These are phyloP conservation scores for Coemansia sp. DNA, from an alignment of 192 early-diverging fungal genomes.

Conservation along the genomic window DNA sequence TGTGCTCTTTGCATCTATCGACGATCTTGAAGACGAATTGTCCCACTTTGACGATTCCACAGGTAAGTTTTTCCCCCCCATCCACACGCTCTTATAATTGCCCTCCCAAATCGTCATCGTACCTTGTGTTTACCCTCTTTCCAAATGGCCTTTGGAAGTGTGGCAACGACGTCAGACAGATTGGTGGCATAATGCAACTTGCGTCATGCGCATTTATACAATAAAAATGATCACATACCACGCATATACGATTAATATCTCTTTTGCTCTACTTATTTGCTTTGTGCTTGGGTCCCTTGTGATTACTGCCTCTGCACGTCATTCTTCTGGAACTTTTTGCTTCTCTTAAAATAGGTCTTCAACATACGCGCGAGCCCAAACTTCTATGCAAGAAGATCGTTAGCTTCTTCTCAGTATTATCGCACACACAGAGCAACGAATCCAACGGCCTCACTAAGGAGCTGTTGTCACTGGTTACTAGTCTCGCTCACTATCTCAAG, in stretches of 20 bases:
- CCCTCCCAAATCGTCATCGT: neutral
- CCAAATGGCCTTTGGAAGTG: neutral
- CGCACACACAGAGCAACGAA: conserved; percentile 63
- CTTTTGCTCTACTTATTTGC: neutral
- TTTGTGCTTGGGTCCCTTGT: neutral
- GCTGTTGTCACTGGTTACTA: conserved; percentile 84
- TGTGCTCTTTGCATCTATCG: conserved; percentile 85
- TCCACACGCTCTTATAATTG: neutral
- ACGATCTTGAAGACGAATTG: conserved; percentile 78
- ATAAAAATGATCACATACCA: neutral
- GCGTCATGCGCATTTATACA: too few species aligned
- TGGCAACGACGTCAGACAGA: neutral
- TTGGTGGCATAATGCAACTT: neutral
- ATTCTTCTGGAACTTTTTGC: neutral
- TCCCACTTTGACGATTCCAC: conserved; percentile 63
- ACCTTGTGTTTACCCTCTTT: neutral
- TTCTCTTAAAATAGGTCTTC: conserved; percentile 46
- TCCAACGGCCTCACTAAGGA: conserved; percentile 71
- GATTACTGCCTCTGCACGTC: neutral
- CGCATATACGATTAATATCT: conserved; percentile 9
- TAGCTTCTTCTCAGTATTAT: conserved; percentile 89
- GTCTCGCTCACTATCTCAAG: conserved; percentile 90
- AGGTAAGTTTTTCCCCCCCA: conserved; percentile 20
- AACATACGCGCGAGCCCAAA: conserved; percentile 88
- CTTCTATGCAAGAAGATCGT: conserved; percentile 94